These are phyloP conservation scores for Blastobotrys peoriensis DNA, from an alignment of 805 yeast genomes.

Conservation along the genomic window DNA sequence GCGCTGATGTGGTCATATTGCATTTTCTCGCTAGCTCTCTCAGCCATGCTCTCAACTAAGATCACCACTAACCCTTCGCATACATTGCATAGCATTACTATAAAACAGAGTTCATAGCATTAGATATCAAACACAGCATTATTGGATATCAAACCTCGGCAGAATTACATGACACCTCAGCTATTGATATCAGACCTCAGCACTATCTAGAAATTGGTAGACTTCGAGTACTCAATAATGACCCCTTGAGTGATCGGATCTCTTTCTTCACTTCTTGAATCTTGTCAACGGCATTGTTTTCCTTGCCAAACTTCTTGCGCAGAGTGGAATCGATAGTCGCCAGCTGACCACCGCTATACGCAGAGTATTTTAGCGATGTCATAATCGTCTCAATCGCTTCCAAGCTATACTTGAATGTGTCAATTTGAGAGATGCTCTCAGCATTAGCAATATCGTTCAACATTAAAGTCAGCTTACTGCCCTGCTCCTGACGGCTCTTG, in stretches of 20 bases:
- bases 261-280: constrained; percentile 19
- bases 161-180: no score
- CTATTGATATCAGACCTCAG: no score
- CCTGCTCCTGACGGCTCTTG: background rate
- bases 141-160: no score
- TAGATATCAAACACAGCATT: no score
- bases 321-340: background rate
- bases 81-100: no score
- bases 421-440: constrained; percentile 3
- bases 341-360: constrained; percentile 1
- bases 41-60: no score
- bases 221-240: constrained; percentile 15
- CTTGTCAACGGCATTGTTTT: constrained; percentile 2
- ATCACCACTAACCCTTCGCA: no score
- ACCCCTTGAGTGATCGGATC: constrained; percentile 21
- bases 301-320: background rate
- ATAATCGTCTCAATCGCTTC: constrained; percentile 9
- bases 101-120: no score
- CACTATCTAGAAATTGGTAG: background rate
- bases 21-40: no score
- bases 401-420: constrained; percentile 10
- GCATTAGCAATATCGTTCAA: constrained; percentile 4
- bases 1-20: no score
- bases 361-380: constrained; percentile 4
- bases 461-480: constrained; percentile 3